phyloP scores from a whole-genome alignment of 2,329 filamentous ascomycete species.

The Dothistroma septosporum region DNA sequence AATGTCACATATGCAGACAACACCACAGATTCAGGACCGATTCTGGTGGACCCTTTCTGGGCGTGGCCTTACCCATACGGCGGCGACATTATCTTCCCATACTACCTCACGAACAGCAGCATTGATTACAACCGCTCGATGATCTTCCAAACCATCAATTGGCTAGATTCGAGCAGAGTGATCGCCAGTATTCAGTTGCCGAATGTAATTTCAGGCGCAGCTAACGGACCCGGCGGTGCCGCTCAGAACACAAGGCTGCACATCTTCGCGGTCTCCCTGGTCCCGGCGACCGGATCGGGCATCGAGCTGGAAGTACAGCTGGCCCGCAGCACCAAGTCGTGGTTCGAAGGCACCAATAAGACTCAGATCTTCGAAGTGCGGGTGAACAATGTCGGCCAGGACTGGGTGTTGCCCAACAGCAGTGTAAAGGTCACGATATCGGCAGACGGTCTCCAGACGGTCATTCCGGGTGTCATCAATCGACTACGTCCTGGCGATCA shows the following conservation, averaged over 20 bases:
- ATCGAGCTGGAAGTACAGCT: slow-evolving; percentile 36
- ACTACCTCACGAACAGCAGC: slow-evolving; percentile 35
- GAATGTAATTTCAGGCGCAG: slow-evolving; percentile 35
- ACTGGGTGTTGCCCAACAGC: slow-evolving; percentile 35
- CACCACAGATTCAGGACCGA: slow-evolving; percentile 31
- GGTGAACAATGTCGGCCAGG: slow-evolving; percentile 38
- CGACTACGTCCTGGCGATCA: slow-evolving; percentile 41
- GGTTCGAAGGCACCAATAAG: slow-evolving; percentile 39
- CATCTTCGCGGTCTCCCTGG: slow-evolving; percentile 39
- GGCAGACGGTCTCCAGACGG: slow-evolving; percentile 34
- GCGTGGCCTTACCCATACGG: slow-evolving; percentile 41
- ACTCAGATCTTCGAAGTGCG: slow-evolving; percentile 39
- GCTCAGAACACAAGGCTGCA: slow-evolving; percentile 34
- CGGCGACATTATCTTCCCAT: slow-evolving; percentile 40
- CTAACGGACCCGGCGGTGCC: slow-evolving; percentile 32
- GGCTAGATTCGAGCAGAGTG: slow-evolving; percentile 40
- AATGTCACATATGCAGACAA: slow-evolving; percentile 39
- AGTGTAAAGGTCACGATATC: slow-evolving; percentile 35
- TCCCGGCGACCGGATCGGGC: slow-evolving; percentile 28
- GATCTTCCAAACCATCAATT: slow-evolving; percentile 40
- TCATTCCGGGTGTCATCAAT: slow-evolving; percentile 37
- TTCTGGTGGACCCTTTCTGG: slow-evolving; percentile 39
- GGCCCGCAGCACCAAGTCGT: slow-evolving; percentile 41
- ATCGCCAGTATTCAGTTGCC: slow-evolving; percentile 37
- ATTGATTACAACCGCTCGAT: slow-evolving; percentile 38